Evolutionary conservation across 257 asterid species (phyloP).

Genomic region (Echites panduratus): DNA sequence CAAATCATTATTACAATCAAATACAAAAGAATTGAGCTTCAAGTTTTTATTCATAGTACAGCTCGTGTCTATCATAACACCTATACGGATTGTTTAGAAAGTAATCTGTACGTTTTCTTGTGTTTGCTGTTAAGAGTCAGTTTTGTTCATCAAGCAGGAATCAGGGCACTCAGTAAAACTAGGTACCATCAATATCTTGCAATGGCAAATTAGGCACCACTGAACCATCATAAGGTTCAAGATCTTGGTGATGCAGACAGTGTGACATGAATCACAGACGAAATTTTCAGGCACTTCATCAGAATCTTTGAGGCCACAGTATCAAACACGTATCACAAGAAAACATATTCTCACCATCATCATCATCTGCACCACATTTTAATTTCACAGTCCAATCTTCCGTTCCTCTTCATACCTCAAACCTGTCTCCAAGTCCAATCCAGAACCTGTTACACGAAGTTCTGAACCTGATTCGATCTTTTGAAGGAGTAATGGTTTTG

Average conservation of each 20-base stretch:
- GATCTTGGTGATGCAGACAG: conserved; percentile 40
- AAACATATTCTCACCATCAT: conserved; percentile 92
- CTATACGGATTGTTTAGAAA: no score
- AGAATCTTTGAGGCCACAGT: conserved; percentile 55
- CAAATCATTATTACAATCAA: no score
- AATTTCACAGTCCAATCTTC: conserved; percentile 71
- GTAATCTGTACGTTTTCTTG: no score
- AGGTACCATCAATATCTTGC: no score
- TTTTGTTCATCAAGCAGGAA: no score
- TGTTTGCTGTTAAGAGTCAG: no score
- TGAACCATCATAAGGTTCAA: conserved; percentile 17
- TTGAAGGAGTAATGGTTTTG: conserved; percentile 68
- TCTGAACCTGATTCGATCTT: conserved; percentile 53
- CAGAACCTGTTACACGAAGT: conserved; percentile 42
- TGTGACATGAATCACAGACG: conserved; percentile 60
- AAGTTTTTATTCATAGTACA: no score
- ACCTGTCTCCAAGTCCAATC: conserved; percentile 41
- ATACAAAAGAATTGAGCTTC: no score
- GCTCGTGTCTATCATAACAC: no score
- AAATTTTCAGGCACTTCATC: conserved; percentile 55
- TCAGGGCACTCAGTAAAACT: no score
- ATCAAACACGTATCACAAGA: conserved; percentile 76
- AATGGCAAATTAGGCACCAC: background rate
- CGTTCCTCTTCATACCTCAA: conserved; percentile 55
- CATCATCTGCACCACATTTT: conserved; percentile 84